A percentile compares a stretch with the other conserved stretches of the same genome.
Conservation (phyloP, 2,329 filamentous ascomycete species). For the Lasiodiplodia gonubiensis region DNA sequence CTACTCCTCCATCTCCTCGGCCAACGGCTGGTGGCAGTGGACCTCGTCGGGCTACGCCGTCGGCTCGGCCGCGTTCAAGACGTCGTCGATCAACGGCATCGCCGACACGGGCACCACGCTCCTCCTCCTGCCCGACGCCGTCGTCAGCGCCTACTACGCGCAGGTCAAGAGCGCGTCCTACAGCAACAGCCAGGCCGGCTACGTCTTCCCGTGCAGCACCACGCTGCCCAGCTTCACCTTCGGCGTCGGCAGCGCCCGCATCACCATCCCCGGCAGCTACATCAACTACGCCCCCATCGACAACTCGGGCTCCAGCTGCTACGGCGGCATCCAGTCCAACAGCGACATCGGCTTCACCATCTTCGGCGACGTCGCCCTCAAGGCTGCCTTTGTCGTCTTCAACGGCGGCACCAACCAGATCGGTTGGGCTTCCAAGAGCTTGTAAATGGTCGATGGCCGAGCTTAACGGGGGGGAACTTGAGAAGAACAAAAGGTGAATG, state of each 20-base stretch:
- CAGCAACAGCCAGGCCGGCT: constrained; percentile 59
- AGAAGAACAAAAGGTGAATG: neutral
- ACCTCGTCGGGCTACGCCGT: constrained; percentile 62
- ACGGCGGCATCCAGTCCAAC: constrained; percentile 74
- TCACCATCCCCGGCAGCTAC: constrained; percentile 59
- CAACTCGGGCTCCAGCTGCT: constrained; percentile 63
- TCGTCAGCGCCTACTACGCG: constrained; percentile 66
- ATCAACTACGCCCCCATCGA: constrained; percentile 61
- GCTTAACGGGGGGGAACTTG: neutral
- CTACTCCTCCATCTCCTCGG: constrained; percentile 61
- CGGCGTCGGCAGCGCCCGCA: constrained; percentile 56
- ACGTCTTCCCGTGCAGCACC: constrained; percentile 59
- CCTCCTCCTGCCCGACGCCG: constrained; percentile 60
- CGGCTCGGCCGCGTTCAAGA: constrained; percentile 46
- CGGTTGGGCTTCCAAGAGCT: constrained; percentile 17
- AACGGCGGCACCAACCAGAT: constrained; percentile 14
- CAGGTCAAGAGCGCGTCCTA: constrained; percentile 60
- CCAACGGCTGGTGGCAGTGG: constrained; percentile 69
- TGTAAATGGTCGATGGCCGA: neutral
- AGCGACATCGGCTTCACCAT: constrained; percentile 67
- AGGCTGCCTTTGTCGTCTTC: constrained; percentile 68
- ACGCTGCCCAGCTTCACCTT: constrained; percentile 60
- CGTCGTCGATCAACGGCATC: constrained; percentile 60
- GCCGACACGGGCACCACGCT: constrained; percentile 75
- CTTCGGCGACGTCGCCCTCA: constrained; percentile 79